phyloP scores from a whole-genome alignment of 805 yeast species.

The Metschnikowia gelsemii region DNA sequence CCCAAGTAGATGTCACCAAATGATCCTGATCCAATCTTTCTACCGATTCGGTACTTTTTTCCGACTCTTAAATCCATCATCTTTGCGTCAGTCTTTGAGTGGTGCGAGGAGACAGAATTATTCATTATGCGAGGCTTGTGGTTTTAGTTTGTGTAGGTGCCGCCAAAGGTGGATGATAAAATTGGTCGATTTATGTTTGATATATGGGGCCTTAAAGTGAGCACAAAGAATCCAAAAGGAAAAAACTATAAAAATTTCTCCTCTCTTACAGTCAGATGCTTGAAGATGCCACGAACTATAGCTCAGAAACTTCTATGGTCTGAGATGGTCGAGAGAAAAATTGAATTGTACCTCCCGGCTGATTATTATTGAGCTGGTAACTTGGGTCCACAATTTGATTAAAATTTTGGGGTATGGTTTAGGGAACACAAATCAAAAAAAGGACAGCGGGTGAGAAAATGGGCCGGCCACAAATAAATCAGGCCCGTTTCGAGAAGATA shows the following conservation, averaged over 20 bases:
- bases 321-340: not conserved
- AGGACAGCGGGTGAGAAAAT: constrained; percentile 9
- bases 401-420: not conserved
- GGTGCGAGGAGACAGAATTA: constrained; percentile 16
- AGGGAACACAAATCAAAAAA: not conserved
- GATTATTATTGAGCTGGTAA: not conserved
- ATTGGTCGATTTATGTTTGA: not conserved
- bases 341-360: not conserved
- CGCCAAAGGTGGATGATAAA: not conserved
- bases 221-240: not conserved
- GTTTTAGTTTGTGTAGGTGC: not conserved
- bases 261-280: not conserved
- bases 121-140: constrained; percentile 15
- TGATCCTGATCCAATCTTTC: constrained; percentile 95
- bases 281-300: not conserved
- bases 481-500: constrained; percentile 2
- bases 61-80: constrained; percentile 78
- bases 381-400: constrained; percentile 1
- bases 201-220: not conserved
- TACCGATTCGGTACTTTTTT: constrained; percentile 88
- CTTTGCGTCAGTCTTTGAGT: constrained; percentile 18
- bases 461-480: constrained; percentile 4
- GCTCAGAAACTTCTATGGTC: not conserved
- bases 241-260: not conserved
- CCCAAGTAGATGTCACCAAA: constrained; percentile 96